A percentile compares a stretch with the other conserved stretches of the same genome.
phyloP scores from a whole-genome alignment of 2,329 filamentous ascomycete genomes.

The Salinomyces thailandicus region DNA sequence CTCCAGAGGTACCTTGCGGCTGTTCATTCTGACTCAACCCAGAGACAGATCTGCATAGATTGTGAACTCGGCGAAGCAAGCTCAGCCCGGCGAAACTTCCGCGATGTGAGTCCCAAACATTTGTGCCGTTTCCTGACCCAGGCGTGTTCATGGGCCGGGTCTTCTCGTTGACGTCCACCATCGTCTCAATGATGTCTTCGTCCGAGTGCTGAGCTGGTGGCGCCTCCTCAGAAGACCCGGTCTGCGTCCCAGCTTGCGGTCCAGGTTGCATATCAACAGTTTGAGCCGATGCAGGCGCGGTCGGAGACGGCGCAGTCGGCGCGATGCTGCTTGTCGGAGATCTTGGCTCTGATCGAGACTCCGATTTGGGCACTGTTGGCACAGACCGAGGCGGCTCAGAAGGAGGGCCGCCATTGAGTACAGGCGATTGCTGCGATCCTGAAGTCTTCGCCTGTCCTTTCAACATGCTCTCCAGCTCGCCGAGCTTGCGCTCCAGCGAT shows the following conservation, averaged over 20 bases:
- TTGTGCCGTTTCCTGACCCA: not conserved
- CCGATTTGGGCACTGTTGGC: not conserved
- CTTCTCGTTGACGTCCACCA: constrained; percentile 4
- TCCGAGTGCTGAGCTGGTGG: constrained; percentile 1
- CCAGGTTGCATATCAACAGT: not conserved
- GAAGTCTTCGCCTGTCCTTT: not conserved
- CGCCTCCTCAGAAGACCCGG: not conserved
- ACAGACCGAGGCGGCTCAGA: not conserved
- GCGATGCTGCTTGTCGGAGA: not conserved
- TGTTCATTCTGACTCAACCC: constrained; percentile 2
- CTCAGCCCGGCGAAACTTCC: constrained; percentile 10
- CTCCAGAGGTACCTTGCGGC: not conserved
- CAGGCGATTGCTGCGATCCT: not conserved
- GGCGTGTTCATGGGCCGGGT: constrained; percentile 1
- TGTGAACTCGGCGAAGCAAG: constrained; percentile 9
- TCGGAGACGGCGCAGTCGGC: not conserved
- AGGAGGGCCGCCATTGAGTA: not conserved
- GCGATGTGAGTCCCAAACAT: constrained; percentile 2
- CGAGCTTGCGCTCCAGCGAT: constrained; percentile 7
- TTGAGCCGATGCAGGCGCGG: not conserved
- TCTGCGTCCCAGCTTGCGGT: not conserved
- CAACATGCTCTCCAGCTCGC: constrained; percentile 1
- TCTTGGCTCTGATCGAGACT: not conserved
- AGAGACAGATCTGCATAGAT: constrained; percentile 8
- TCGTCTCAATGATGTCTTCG: constrained; percentile 8